Evolutionary conservation across 306 rosid species (phyloP).

Genomic region (Parietaria judaica): DNA sequence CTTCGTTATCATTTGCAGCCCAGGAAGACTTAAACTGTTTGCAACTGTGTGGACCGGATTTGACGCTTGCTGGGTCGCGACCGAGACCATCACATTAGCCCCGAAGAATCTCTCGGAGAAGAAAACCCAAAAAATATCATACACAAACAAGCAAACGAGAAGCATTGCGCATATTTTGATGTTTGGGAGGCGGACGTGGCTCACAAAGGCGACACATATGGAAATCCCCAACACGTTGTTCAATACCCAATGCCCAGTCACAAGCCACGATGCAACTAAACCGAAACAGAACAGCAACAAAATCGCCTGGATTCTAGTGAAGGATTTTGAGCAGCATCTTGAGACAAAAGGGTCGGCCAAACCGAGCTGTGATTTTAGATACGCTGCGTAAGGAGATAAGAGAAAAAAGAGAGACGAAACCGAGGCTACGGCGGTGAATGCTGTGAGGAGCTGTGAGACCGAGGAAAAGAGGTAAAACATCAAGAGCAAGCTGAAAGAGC

Average conservation of each 20-base stretch:
- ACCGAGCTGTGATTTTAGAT: slow-evolving; percentile 62
- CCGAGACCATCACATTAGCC: slow-evolving; percentile 98
- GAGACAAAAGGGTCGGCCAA: slow-evolving; percentile 88
- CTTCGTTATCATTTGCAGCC: slow-evolving; percentile 82
- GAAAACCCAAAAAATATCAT: slow-evolving; percentile 98
- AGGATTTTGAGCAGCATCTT: slow-evolving; percentile 87
- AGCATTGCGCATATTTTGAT: slow-evolving; percentile 95
- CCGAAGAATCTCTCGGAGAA: slow-evolving; percentile 96
- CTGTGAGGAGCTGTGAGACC: slow-evolving; percentile 84
- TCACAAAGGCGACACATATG: slow-evolving; percentile 90
- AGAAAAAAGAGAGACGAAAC: slow-evolving; percentile 82
- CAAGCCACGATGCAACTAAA: slow-evolving; percentile 83
- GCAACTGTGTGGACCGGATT: slow-evolving; percentile 98
- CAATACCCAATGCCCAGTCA: slow-evolving; percentile 90
- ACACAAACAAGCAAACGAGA: slow-evolving; percentile 73
- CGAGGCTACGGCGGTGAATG: slow-evolving; percentile 83
- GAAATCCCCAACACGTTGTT: slow-evolving; percentile 91
- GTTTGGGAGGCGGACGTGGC: slow-evolving; percentile 96
- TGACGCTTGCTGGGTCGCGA: slow-evolving; percentile 91
- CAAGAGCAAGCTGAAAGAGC: slow-evolving; percentile 89
- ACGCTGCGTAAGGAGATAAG: slow-evolving; percentile 58
- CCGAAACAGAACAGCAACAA: slow-evolving; percentile 50
- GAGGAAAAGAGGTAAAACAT: slow-evolving; percentile 96
- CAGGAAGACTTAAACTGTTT: slow-evolving; percentile 92
- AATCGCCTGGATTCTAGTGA: slow-evolving; percentile 66